A percentile compares a stretch with the other conserved stretches of the same genome.
phyloP scores from a whole-genome alignment of 306 rosid species.

The Leucaena leucocephala region DNA sequence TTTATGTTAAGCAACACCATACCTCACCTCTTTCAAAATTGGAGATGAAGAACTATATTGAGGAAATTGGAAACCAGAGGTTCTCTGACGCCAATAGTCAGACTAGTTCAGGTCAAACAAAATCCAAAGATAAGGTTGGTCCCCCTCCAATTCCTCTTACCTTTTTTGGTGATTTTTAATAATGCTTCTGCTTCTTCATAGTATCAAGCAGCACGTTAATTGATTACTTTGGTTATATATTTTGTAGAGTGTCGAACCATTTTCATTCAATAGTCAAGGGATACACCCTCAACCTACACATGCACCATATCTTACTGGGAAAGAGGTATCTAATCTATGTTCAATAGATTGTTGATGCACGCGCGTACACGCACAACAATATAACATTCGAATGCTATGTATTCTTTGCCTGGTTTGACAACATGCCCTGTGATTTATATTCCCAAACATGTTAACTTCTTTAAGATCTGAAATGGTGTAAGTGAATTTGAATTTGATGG shows the following conservation, averaged over 20 bases:
- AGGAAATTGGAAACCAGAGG: conserved; percentile 78
- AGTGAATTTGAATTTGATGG: not conserved
- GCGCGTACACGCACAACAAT: not conserved
- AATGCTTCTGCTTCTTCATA: conserved; percentile 12
- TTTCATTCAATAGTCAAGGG: conserved; percentile 80
- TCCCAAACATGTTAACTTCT: not conserved
- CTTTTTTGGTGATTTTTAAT: not conserved
- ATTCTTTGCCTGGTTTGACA: not conserved
- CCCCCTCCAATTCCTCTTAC: conserved; percentile 27
- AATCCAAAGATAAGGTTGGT: conserved; percentile 81
- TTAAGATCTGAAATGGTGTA: not conserved
- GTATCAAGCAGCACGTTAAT: conserved; percentile 13
- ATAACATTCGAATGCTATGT: not conserved
- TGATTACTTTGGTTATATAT: conserved; percentile 17
- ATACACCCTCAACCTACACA: conserved; percentile 81
- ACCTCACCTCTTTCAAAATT: conserved; percentile 69
- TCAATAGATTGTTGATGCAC: not conserved
- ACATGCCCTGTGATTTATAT: not conserved
- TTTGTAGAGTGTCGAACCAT: conserved; percentile 65
- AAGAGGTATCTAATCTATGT: conserved; percentile 64
- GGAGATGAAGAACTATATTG: conserved; percentile 79
- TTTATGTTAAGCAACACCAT: conserved; percentile 79
- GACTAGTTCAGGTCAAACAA: conserved; percentile 66
- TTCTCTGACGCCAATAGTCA: conserved; percentile 60
- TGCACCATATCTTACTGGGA: conserved; percentile 65